Base-by-base conservation (phyloP, 2,329 filamentous ascomycete genomes). In the Alternaria sp. region DNA sequence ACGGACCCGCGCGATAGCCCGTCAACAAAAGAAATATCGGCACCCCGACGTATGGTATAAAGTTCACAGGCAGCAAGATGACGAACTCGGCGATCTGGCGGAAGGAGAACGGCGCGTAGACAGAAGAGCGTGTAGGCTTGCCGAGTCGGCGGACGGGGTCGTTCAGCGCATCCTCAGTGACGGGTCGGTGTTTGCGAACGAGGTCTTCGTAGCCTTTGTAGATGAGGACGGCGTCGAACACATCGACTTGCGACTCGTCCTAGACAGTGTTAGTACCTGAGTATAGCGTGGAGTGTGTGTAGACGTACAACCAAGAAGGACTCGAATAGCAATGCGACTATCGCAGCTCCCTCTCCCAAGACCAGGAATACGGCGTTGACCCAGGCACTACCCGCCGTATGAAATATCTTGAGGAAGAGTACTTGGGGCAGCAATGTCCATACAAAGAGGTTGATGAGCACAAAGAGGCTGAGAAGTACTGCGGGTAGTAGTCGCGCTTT, bases 371-470 rank as follows among this genome's bases (percentile, higher is more conserved):
- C 89, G 3, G 91, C 93, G 72, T 93, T 97, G 61, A 97, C 81
- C 92, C 93, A 97, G n/a, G 96, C 96, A 28, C 90, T 90, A 62
- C 89, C 81, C 25, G 70, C 87, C 21, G 91, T 91, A 73, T 98
- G 94, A 78, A 97, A 98, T 69, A 98, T 88, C 15, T 91, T 90
- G 21, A 99, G 86, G 73, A 99, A 92, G 2, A 92, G 92, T 59
- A 93, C 93, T 77, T 98, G 93, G 0, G 95, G 95, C 3, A 97
- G 82, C 71, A 97, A 98, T 1, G 93, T 85, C 80, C 96, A 96
- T 12, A 93, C 85, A 80, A 98, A 98, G 19, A 98, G 88, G 19
- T 96, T 84, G n/a, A 90, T 83, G 66, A 97, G 92, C 13, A 97
- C 91, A 58, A 96, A 88, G 13, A 90, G 83, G 0, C 94, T 97